Evolutionary conservation across 129 eudicot species (phyloP).

Genomic region (Tagetes patula): DNA sequence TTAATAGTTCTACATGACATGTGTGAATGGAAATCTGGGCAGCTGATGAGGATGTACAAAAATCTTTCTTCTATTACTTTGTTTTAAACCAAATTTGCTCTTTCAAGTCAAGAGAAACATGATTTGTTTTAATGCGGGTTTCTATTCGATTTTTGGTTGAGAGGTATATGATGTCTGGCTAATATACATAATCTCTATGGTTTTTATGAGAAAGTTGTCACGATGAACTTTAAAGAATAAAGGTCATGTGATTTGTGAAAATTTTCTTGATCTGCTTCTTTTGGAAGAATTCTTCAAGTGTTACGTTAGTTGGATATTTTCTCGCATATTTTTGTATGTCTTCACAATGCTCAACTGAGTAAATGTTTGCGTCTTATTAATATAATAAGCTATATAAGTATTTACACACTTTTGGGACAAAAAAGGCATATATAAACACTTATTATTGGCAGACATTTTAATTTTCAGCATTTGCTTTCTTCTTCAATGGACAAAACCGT

Average conservation of each 20-base stretch:
- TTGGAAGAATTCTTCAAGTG: background rate
- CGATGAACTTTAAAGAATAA: background rate
- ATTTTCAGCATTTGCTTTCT: constrained; percentile 86
- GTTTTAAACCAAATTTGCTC: background rate
- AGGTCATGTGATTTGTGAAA: background rate
- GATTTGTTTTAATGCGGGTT: background rate
- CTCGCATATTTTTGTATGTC: background rate
- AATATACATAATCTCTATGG: background rate
- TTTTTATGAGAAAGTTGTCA: no score
- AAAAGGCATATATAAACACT: constrained; percentile 12
- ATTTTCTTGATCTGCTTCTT: background rate
- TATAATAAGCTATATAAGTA: background rate
- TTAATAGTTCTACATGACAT: background rate
- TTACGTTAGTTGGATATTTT: constrained; percentile 1
- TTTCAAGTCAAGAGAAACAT: background rate
- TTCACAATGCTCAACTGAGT: background rate
- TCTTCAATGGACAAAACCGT: constrained; percentile 99
- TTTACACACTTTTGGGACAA: background rate
- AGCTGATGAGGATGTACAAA: background rate
- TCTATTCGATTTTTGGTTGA: background rate
- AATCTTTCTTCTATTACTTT: background rate
- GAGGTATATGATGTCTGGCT: background rate
- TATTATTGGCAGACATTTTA: constrained; percentile 19
- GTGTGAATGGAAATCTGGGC: background rate
- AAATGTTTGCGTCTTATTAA: constrained; percentile 22